A percentile compares a stretch with the other conserved stretches of the same genome.
phyloP scores from a whole-genome alignment of 805 yeast species.

The Wickerhamiella kazuoi region DNA sequence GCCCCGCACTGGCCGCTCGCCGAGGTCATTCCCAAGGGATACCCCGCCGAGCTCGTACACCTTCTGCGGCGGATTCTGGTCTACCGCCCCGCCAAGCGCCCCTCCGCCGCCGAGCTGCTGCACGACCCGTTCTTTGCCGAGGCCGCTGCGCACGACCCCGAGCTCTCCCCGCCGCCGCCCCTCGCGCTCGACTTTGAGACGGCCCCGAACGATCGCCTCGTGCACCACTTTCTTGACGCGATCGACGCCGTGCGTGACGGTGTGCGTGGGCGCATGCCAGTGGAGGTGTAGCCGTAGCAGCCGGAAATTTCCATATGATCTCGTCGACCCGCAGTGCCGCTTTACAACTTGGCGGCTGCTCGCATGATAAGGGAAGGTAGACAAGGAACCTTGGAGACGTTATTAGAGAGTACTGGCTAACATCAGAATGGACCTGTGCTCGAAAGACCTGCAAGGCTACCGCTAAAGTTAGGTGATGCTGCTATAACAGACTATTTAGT shows the following conservation, averaged over 20 bases:
- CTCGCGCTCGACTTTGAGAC: constrained; percentile 59
- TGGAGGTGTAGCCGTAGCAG: background rate
- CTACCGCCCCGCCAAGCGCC: constrained; percentile 47
- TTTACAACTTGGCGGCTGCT: too few species aligned
- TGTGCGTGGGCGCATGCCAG: background rate
- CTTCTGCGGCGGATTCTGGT: constrained; percentile 37
- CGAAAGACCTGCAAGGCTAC: too few species aligned
- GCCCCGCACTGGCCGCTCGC: constrained; percentile 1
- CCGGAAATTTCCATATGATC: background rate
- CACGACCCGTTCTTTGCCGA: constrained; percentile 35
- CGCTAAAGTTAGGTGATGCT: too few species aligned
- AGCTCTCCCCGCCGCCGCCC: constrained; percentile 30
- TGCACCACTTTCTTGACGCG: background rate
- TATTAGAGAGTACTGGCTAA: too few species aligned
- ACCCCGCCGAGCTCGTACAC: constrained; percentile 14
- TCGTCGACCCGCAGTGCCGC: too few species aligned
- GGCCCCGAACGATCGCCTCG: constrained; percentile 6
- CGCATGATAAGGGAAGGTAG: too few species aligned
- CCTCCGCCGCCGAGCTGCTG: constrained; percentile 38
- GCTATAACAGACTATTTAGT: too few species aligned
- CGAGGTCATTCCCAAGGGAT: constrained; percentile 4
- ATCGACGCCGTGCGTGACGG: constrained; percentile 1
- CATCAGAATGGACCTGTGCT: too few species aligned
- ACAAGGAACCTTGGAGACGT: too few species aligned
- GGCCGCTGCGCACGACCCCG: constrained; percentile 40